Evolutionary conservation across 2,329 filamentous ascomycete genomes (phyloP), one percentile per base, ranked within the genome.

Genomic region (Chaetomium sp.): DNA sequence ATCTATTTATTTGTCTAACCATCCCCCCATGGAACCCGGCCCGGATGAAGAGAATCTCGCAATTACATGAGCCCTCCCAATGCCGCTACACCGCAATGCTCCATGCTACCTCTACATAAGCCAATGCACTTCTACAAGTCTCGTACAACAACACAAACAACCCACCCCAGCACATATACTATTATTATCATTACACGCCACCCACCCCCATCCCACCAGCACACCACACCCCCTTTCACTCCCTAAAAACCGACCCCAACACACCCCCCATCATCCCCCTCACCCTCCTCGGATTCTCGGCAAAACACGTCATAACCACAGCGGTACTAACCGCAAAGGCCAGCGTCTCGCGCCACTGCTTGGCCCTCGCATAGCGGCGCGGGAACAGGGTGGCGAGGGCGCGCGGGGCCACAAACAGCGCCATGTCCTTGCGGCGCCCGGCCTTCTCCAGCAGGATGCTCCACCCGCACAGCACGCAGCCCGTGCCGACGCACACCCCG

Each of bases 391-490:
- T 91, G 9, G 90, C 90, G 67, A 91, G 80, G 16, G 92, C 92
- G 67, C 91, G 83, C 0, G 92, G 92, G 23, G 90, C 87, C 51
- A 95, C 91, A 74, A 96, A 96, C 47, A 95, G 81, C 9, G 89
- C 86, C 73, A 96, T 84, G 73, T 96, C 92, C 72, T 90, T 88
- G 63, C 89, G 82, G 67, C 90, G 84, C 54, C 81, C 80, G 5
- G 82, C 72, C 75, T 85, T 81, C 77, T 96, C 92, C 42, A 92
- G 77, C 54, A 96, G 79, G 54, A 95, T 87, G 76, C 91, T 93
- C 88, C 90, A 92, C 2, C 92, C 92, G 73, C 92, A 96, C 50
- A 92, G 78, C 61, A 87, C 75, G 75, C 91, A 94, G 7, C 91
- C 92, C 0, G 83, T 78, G 8, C 85, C 85, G 10, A 96, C 86